Evolutionary conservation across 495 filamentous ascomycete genomes (phyloP), one percentile per base, ranked within the genome.

Genomic region (Podospora pseudoanserina): DNA sequence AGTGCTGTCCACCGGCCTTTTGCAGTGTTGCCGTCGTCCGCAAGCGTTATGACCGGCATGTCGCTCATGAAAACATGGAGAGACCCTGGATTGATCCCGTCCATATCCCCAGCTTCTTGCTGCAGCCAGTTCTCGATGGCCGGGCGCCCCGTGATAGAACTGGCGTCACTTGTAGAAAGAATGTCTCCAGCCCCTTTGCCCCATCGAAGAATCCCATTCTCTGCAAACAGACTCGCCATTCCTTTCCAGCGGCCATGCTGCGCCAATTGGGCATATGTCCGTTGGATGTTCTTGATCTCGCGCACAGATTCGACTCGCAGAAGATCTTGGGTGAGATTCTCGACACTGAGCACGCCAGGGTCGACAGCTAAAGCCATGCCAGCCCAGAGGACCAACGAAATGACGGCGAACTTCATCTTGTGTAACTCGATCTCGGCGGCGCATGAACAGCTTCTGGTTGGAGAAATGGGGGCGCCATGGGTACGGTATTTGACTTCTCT

Each of bases 241-340:
- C 66, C 53, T 2, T 23, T 28, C 63, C 65, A 73, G 1, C 55
- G 68, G 2, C 68, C 71, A 53, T 70, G 57, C 7, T 58, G 32
- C 20, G 68, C 68, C 5, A 70, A 64, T 49, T 73, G 71, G 2
- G 71, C 68, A 27, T 62, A 73, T 2, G 68, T 65, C 20, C 57
- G 44, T 39, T 67, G 68, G 16, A 73, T 5, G 32, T 73, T 67
- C 61, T 73, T 73, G 65, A 73, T 65, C 44, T 70, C 71, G 9
- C 71, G 71, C 18, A 73, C 68, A n/a, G 71, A 68, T 57, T 73
- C 71, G 15, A 67, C 61, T 32, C 70, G 57, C 3, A 23, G 18
- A 13, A 71, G 58, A 27, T 68, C 49, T 5, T n/a, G 19, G 0
- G 70, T 63, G 0, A 71, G 64, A 4, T 60, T 67, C 1, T 59